Percentiles rank a stretch among this genome's conserved stretches.
phyloP scores from a whole-genome alignment of 208 protist species.

The Leishmania gerbilli region DNA sequence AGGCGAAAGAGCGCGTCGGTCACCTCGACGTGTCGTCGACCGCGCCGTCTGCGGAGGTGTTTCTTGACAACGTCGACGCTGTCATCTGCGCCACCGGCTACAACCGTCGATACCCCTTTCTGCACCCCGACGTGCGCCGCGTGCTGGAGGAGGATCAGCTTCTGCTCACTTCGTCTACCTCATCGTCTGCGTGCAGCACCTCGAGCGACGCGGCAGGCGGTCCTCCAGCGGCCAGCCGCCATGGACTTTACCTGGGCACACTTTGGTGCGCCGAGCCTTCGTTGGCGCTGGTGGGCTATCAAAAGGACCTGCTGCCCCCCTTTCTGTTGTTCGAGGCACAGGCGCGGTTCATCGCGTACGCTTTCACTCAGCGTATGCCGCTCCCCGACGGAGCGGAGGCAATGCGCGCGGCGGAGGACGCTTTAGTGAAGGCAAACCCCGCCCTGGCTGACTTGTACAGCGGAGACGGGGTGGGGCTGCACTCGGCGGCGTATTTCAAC shows the following conservation, averaged over 20 bases:
- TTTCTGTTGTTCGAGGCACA: slow-evolving; percentile 88
- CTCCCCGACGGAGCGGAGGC: slow-evolving; percentile 40
- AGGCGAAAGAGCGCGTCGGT: slow-evolving; percentile 28
- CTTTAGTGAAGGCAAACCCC: slow-evolving; percentile 43
- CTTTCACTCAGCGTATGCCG: slow-evolving; percentile 66
- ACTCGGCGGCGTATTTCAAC: slow-evolving; percentile 88
- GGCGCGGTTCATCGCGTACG: slow-evolving; percentile 77
- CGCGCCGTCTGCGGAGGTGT: slow-evolving; percentile 23
- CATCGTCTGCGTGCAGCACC: neutral
- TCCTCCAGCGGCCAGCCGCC: slow-evolving; percentile 1
- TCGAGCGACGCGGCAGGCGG: neutral
- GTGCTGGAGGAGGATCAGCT: slow-evolving; percentile 54
- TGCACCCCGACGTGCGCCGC: slow-evolving; percentile 59
- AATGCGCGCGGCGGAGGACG: slow-evolving; percentile 36
- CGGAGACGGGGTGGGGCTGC: slow-evolving; percentile 53
- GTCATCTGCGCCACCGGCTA: slow-evolving; percentile 87
- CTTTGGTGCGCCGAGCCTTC: slow-evolving; percentile 56
- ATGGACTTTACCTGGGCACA: slow-evolving; percentile 81
- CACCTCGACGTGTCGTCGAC: neutral
- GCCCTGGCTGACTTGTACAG: slow-evolving; percentile 43
- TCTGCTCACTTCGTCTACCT: slow-evolving; percentile 12
- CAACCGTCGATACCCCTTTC: slow-evolving; percentile 74
- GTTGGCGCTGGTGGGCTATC: slow-evolving; percentile 82
- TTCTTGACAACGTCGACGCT: slow-evolving; percentile 77
- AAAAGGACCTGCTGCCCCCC: slow-evolving; percentile 75